Evolutionary conservation across 352 stramenopile genomes (phyloP).

Genomic region (Pythium aquatile): DNA sequence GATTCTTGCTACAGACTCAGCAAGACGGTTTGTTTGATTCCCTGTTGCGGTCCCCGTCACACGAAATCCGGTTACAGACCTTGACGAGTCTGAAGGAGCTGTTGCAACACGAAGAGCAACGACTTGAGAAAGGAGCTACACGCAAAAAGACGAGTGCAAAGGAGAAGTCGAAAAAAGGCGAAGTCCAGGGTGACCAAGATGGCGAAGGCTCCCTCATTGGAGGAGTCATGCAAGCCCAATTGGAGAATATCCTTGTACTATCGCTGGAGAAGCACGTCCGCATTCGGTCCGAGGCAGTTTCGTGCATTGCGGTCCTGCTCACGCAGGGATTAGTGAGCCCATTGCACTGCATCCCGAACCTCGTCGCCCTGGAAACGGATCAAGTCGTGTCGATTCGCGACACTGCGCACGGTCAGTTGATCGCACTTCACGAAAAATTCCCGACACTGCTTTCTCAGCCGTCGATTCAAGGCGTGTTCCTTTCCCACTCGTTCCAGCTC

Average conservation of each 20-base stretch:
- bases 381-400: constrained; percentile 63
- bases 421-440: constrained; percentile 63
- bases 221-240: constrained; percentile 83
- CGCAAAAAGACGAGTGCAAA: constrained; percentile 41
- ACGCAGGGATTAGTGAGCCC: constrained; percentile 80
- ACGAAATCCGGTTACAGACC: constrained; percentile 65
- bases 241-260: constrained; percentile 60
- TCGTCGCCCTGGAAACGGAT: constrained; percentile 82
- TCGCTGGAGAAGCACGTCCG: constrained; percentile 49
- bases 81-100: constrained; percentile 76
- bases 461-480: constrained; percentile 55
- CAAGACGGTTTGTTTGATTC: constrained; percentile 62
- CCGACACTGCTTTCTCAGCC: constrained; percentile 48
- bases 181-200: constrained; percentile 87
- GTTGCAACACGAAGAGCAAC: constrained; percentile 65
- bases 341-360: constrained; percentile 68
- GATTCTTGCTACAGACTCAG: constrained; percentile 68
- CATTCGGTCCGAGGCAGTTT: constrained; percentile 68
- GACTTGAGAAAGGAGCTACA: constrained; percentile 51
- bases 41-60: constrained; percentile 36
- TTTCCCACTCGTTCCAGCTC: constrained; percentile 71
- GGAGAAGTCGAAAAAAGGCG: constrained; percentile 60
- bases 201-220: constrained; percentile 82
- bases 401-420: constrained; percentile 60
- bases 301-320: constrained; percentile 62